Evolutionary conservation across 2,329 filamentous ascomycete species (phyloP), one percentile per base, ranked within the genome.

Genomic region (Parasarocladium wereldwijsianum): DNA sequence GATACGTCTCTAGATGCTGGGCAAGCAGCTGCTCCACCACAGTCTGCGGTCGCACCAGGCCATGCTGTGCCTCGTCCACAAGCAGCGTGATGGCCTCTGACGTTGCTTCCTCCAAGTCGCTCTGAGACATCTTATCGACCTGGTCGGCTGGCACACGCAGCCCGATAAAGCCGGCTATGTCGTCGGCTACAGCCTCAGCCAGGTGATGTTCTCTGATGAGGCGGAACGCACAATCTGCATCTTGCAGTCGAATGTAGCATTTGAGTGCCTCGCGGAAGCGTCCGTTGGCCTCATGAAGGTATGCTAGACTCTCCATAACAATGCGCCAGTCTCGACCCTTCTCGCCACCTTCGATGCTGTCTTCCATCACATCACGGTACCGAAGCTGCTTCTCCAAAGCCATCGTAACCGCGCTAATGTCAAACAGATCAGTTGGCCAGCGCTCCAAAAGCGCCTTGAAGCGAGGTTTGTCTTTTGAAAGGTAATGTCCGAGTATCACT

Each of bases 41-140:
- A 3, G 75, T 66, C 4, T 72, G 66, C 0, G 85, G 80, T 17
- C 70, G 73, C 11, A 96, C 77, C 16, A 93, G 77, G 0, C 90
- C 90, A 34, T 87, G 80, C 38, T 86, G 79, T 1, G 86, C 86
- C 54, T 96, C 87, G 29, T 92, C 79, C 1, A 93, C 86, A 4
- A 98, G 73, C 6, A 96, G 58, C 2, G 75, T 74, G 30, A 94
- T 80, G 2, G 86, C 80, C 49, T 98, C 87, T 0, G 74, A 68
- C 0, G 84, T 90, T 4, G 78, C 66, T 34, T 80, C 74, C 45
- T 85, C 81, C 4, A 96, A 64, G 37, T 94, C 84, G 0, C 64
- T 51, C 12, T 72, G 55, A 0, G 71, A 59, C 41, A 85, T 79
- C 5, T 66, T 66, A 30, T 69, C 65, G 34, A 79, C 57, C 40